Evolutionary conservation across 192 early-diverging fungal species (phyloP).

Genomic region (Geranomyces michiganensis): DNA sequence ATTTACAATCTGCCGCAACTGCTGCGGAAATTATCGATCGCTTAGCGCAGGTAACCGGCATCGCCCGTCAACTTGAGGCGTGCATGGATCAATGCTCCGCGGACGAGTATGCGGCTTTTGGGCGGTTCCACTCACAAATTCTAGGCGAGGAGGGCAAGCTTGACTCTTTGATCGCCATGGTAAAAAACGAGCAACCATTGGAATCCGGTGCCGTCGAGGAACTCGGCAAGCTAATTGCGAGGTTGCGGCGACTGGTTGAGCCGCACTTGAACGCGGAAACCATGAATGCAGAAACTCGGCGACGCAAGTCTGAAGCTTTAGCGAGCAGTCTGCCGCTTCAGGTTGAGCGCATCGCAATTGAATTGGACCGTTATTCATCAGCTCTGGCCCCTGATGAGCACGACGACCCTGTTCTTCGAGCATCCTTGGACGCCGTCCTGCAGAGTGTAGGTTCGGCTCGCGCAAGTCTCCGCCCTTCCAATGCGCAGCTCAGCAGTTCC

Average conservation of each 20-base stretch:
- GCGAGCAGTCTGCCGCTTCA: not conserved
- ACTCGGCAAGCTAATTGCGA: slow-evolving; percentile 54
- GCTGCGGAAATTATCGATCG: slow-evolving; percentile 60
- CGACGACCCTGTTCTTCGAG: not conserved
- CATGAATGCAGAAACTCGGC: not conserved
- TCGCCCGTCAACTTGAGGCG: slow-evolving; percentile 67
- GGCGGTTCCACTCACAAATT: slow-evolving; percentile 76
- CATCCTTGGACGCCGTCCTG: not conserved
- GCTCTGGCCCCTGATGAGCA: not conserved
- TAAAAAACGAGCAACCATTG: slow-evolving; percentile 79
- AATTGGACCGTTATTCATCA: not conserved
- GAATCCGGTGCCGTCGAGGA: slow-evolving; percentile 69
- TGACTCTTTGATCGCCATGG: slow-evolving; percentile 70
- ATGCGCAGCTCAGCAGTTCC: not conserved
- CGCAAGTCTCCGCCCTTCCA: not conserved
- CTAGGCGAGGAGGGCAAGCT: slow-evolving; percentile 70
- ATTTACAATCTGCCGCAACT: not conserved
- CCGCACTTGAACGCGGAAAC: slow-evolving; percentile 1
- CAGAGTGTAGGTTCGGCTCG: not conserved
- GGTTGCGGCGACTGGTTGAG: slow-evolving; percentile 4
- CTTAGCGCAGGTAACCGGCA: slow-evolving; percentile 68
- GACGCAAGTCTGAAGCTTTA: not conserved
- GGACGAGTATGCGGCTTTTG: slow-evolving; percentile 72
- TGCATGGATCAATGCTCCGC: slow-evolving; percentile 70
- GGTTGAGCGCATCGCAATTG: slow-evolving; percentile 2